phyloP scores from a whole-genome alignment of 2,329 filamentous ascomycete genomes.

The Ophiostoma ips region DNA sequence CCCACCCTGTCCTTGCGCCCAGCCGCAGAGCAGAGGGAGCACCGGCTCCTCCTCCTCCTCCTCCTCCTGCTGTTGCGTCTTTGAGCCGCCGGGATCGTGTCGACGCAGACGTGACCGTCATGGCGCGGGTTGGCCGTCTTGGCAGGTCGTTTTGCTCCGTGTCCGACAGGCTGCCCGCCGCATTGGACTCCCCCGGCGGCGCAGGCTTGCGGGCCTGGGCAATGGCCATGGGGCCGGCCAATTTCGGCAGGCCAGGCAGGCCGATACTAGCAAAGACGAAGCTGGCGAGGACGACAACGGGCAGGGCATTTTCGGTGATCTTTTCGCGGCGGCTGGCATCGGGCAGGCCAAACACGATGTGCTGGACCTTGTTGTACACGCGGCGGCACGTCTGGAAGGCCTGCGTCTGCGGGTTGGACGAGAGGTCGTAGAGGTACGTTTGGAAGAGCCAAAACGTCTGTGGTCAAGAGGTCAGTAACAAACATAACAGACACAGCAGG shows the following conservation, averaged over 20 bases:
- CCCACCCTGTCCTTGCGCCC: neutral
- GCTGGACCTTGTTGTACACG: constrained; percentile 79
- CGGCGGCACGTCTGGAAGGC: constrained; percentile 71
- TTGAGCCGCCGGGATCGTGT: constrained; percentile 35
- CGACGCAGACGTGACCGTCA: constrained; percentile 45
- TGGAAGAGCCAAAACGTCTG: constrained; percentile 88
- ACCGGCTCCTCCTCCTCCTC: no score
- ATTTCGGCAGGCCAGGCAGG: constrained; percentile 59
- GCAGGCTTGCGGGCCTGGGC: constrained; percentile 68
- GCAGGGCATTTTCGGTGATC: constrained; percentile 69
- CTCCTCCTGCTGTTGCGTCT: constrained; percentile 22
- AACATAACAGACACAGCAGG: no score
- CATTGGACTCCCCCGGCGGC: constrained; percentile 39
- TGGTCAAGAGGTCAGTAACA: neutral
- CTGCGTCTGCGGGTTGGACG: constrained; percentile 58
- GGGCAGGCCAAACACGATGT: constrained; percentile 68
- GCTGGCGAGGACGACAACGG: constrained; percentile 68
- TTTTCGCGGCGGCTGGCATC: constrained; percentile 56
- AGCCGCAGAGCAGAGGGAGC: no score
- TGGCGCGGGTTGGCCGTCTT: constrained; percentile 47
- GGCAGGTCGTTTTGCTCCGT: constrained; percentile 11
- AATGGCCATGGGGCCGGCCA: constrained; percentile 67
- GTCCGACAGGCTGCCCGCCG: constrained; percentile 12
- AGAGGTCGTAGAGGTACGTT: constrained; percentile 72
- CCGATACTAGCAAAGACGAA: constrained; percentile 66